phyloP scores from a whole-genome alignment of 257 asterid species.

The Forsythia suspensa region DNA sequence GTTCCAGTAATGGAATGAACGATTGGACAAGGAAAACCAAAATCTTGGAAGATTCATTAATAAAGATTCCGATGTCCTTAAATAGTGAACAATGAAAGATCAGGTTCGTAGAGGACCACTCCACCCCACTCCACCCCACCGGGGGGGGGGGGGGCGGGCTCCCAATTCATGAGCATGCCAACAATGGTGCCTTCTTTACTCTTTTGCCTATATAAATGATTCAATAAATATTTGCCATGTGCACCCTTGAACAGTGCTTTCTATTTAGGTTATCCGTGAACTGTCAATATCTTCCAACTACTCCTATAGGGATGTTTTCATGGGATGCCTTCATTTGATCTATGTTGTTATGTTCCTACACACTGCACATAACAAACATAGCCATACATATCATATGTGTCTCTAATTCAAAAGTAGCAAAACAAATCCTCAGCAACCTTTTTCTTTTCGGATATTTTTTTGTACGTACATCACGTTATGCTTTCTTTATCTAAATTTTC shows the following conservation, averaged over 20 bases:
- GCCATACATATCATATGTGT: neutral
- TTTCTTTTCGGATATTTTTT: neutral
- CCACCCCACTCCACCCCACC: neutral
- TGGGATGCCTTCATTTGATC: neutral
- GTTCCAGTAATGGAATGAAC: neutral
- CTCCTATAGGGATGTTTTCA: neutral
- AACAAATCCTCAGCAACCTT: neutral
- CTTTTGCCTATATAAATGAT: neutral
- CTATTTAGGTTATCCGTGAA: neutral
- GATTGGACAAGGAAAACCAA: neutral
- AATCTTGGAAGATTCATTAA: neutral
- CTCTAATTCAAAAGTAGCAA: neutral
- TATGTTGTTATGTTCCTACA: neutral
- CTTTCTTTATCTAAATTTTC: no score
- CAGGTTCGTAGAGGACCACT: neutral
- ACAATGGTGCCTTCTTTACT: neutral
- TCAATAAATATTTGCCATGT: slow-evolving; percentile 18
- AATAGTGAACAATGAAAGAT: neutral
- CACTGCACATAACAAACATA: neutral
- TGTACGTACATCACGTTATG: neutral
- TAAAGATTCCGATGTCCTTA: slow-evolving; percentile 7
- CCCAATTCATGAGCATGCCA: slow-evolving; percentile 15
- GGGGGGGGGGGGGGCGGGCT: neutral
- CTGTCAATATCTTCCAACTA: slow-evolving; percentile 17
- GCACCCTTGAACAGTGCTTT: neutral